Conservation (phyloP, 2,329 filamentous ascomycete genomes). For the Pseudogymnoascus sp. region DNA sequence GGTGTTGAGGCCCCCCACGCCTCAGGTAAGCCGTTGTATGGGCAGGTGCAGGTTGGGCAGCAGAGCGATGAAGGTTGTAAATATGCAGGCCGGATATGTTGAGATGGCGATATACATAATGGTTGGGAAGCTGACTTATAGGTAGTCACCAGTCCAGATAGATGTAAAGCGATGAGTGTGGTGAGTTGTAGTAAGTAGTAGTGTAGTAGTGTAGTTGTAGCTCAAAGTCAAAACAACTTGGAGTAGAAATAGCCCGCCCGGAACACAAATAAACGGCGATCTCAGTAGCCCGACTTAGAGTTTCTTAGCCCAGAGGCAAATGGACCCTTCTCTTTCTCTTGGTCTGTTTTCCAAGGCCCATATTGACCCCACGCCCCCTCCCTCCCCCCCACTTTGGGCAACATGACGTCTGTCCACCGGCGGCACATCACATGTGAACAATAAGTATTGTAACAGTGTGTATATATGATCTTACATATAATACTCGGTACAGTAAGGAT, state of each 20-base stretch:
- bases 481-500: not conserved
- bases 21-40: not conserved
- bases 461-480: not conserved
- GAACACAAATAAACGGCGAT: not conserved
- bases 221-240: not conserved
- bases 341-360: not conserved
- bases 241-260: not conserved
- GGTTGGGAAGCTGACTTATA: not conserved
- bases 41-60: conserved; percentile 3
- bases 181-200: not conserved
- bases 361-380: not conserved
- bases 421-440: not conserved
- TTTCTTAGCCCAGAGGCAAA: conserved; percentile 5
- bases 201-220: not conserved
- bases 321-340: not conserved
- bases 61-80: not conserved
- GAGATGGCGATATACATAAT: not conserved
- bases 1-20: not conserved
- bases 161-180: not conserved
- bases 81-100: not conserved
- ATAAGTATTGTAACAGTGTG: no score
- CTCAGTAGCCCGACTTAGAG: not conserved
- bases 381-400: not conserved
- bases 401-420: not conserved
- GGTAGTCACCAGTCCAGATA: not conserved